Evolutionary conservation across 176 grass and related monocot genomes (phyloP).

Genomic region (bread wheat (Triticum aestivum)): DNA sequence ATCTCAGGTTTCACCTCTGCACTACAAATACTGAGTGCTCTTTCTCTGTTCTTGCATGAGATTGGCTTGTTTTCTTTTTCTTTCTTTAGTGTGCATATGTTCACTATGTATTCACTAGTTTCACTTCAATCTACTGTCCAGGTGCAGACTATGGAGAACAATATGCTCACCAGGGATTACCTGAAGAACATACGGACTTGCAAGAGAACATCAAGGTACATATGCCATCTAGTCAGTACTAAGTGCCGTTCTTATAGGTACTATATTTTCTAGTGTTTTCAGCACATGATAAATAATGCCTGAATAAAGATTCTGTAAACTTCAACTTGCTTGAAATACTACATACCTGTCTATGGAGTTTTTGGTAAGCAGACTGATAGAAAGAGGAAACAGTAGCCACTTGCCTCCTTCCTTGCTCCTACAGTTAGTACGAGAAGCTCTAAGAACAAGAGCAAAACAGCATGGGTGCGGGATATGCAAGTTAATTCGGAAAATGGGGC

Average conservation of each 20-base stretch:
- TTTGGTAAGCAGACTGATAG: neutral
- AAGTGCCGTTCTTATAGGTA: neutral
- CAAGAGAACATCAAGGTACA: conserved; percentile 45
- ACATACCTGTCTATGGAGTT: neutral
- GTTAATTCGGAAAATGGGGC: conserved; percentile 1
- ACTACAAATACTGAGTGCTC: neutral
- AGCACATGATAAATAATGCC: neutral
- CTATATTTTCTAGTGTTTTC: conserved; percentile 21
- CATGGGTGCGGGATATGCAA: conserved; percentile 9
- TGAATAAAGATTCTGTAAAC: neutral
- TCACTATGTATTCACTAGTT: neutral
- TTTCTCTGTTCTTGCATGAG: conserved; percentile 12
- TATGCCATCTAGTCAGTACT: neutral
- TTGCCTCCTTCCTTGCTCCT: conserved; percentile 7
- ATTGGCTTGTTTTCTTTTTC: neutral
- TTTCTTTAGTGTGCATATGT: conserved; percentile 1
- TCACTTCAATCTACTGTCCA: neutral
- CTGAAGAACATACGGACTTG: conserved; percentile 27
- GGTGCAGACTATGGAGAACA: conserved; percentile 49
- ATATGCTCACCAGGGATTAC: conserved; percentile 33
- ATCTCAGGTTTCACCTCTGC: conserved; percentile 30
- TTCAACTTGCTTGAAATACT: conserved; percentile 17
- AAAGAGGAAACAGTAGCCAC: neutral
- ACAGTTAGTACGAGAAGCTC: conserved; percentile 13
- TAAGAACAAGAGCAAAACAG: conserved; percentile 5